These are phyloP conservation scores for Malus hybrid DNA, from an alignment of 331 rosid species.

Conservation along the genomic window DNA sequence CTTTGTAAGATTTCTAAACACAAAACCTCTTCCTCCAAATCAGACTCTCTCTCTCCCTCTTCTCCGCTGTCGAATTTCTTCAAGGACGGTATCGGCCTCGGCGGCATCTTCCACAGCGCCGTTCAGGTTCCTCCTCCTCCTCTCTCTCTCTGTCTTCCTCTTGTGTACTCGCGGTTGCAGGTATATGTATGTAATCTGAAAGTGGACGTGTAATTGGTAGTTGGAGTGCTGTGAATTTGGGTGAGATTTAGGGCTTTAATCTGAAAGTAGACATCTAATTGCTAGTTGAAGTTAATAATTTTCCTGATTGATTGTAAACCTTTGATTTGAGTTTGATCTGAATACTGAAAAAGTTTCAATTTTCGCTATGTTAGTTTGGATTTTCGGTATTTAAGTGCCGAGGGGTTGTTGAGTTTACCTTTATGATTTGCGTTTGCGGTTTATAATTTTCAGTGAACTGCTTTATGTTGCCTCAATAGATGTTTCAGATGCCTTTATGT, in stretches of 20 bases:
- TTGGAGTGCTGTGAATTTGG: conserved; percentile 8
- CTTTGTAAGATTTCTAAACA: no score
- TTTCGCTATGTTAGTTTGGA: no score
- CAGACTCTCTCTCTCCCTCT: no score
- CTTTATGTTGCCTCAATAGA: neutral
- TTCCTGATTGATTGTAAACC: neutral
- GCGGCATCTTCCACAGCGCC: conserved; percentile 98
- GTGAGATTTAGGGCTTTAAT: conserved; percentile 29
- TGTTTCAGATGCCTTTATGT: neutral
- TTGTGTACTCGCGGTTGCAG: neutral
- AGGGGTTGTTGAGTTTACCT: neutral
- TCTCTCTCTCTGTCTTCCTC: neutral
- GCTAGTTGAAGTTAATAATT: neutral
- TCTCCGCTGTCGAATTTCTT: conserved; percentile 23
- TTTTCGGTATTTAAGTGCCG: neutral
- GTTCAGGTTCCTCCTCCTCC: conserved; percentile 54
- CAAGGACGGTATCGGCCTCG: conserved; percentile 94
- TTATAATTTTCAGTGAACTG: neutral
- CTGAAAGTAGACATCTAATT: conserved; percentile 3
- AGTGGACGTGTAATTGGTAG: conserved; percentile 4
- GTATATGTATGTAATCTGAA: neutral
- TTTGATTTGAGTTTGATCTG: neutral
- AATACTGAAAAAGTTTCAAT: neutral
- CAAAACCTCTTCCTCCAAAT: no score
- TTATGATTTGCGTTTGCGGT: neutral